Evolutionary conservation across 1,284 basidiomycete species (phyloP), one percentile per base, ranked within the genome.

Genomic region (Fistulinella staudtii): DNA sequence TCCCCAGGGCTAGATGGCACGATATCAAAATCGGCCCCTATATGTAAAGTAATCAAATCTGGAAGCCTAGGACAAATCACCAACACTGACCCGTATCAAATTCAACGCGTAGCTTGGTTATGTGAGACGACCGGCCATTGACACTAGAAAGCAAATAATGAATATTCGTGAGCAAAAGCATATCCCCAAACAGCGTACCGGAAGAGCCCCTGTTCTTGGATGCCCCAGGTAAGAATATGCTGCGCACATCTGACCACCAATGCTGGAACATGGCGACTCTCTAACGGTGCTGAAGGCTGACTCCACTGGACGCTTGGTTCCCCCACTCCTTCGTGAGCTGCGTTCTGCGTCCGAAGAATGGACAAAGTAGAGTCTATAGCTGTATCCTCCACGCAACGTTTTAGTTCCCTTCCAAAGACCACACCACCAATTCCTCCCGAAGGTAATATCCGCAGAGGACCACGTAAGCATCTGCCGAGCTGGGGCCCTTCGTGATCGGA

Each of bases 1-100:
- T 94, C 90, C 14, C 85, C 80, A 20, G 89, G 89, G 36, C 79
- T 76, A 53, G 81, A 85, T 51, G 79, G 76, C 22, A 72, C 68
- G 67, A 95, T 76, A 58, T 92, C 84, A 56, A 84, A 89, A 67
- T 95, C 92, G 39, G 83, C 85, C 43, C 92, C 89, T 83, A 52
- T 40, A 38, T 57, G 54, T 22, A 41, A n/a, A 33, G 36, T 41
- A 39, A 36, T 55, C 47, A 50, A 36, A 41, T 18, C 27, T 20
- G 8, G 28, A 29, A 43, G 23, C 35, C 33, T 20, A 9, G n/a
- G 25, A 39, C 28, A 18, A 45, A 18, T 15, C 9, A 18, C 14
- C 8, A 2, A 43, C 52, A 58, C 79, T 53, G 50, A 79, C 88
- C 91, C 20, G 80, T 78, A 64, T 94, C 92, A 63, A 94, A 95